Conservation (phyloP, 345 rosid genomes). For the Acer yangbiense region DNA sequence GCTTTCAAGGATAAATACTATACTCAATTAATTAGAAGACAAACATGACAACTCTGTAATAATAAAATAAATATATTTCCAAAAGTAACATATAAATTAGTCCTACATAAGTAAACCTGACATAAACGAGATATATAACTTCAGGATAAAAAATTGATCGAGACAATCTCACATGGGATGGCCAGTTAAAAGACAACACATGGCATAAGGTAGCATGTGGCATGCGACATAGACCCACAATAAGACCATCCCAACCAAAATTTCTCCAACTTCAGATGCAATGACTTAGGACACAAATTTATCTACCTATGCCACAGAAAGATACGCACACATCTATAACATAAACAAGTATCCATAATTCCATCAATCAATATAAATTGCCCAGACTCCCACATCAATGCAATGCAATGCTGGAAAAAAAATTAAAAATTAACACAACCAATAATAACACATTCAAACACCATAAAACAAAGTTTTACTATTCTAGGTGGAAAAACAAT, state of each 20-base stretch:
- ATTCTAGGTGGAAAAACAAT: conserved; percentile 1
- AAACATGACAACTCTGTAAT: neutral
- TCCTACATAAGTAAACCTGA: neutral
- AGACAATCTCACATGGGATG: neutral
- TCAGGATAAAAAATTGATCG: neutral
- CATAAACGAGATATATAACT: neutral
- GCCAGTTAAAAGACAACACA: neutral
- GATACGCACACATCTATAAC: neutral
- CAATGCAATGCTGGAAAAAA: neutral
- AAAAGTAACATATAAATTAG: neutral
- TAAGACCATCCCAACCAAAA: neutral
- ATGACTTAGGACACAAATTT: neutral
- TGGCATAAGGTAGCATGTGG: neutral
- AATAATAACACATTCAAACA: neutral
- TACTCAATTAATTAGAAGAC: neutral
- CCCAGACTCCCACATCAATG: neutral
- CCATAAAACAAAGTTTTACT: neutral
- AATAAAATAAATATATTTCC: neutral
- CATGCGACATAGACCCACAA: neutral
- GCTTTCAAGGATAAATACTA: neutral
- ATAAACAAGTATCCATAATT: neutral
- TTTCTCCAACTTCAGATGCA: neutral
- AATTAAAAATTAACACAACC: neutral
- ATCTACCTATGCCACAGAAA: neutral
- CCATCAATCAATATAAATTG: neutral